phyloP scores from a whole-genome alignment of 345 rosid species.

The Adansonia digitata region DNA sequence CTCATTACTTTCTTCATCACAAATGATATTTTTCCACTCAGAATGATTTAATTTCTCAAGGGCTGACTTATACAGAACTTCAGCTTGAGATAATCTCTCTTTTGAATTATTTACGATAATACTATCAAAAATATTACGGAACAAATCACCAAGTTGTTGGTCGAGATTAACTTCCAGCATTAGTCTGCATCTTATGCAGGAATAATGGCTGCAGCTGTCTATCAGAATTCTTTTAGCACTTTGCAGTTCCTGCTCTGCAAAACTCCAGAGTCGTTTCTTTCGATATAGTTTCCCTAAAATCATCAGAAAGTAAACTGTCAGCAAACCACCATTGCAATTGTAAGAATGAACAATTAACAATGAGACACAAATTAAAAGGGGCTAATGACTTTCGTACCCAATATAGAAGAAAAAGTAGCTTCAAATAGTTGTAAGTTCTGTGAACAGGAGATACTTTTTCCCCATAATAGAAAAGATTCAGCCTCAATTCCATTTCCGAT shows the following conservation, averaged over 20 bases:
- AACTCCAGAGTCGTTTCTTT: slow-evolving; percentile 52
- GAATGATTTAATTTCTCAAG: slow-evolving; percentile 52
- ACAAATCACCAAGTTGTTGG: slow-evolving; percentile 72
- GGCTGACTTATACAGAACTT: slow-evolving; percentile 54
- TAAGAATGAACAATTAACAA: background rate
- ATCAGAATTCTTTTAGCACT: slow-evolving; percentile 50
- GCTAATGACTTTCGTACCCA: slow-evolving; percentile 47
- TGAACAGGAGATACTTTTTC: slow-evolving; percentile 58
- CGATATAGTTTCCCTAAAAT: slow-evolving; percentile 61
- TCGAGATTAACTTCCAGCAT: slow-evolving; percentile 56
- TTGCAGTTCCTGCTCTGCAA: slow-evolving; percentile 64
- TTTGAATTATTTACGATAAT: slow-evolving; percentile 18
- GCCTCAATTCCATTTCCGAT: slow-evolving; percentile 80
- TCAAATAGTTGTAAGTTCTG: slow-evolving; percentile 55
- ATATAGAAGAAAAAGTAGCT: slow-evolving; percentile 63
- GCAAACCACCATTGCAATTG: slow-evolving; percentile 10
- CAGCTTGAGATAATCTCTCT: slow-evolving; percentile 50
- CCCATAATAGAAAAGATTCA: slow-evolving; percentile 69
- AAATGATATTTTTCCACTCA: slow-evolving; percentile 54
- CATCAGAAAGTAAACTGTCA: slow-evolving; percentile 11
- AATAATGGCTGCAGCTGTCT: slow-evolving; percentile 24
- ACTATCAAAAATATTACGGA: slow-evolving; percentile 32
- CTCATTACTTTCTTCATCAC: slow-evolving; percentile 26
- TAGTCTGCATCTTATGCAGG: slow-evolving; percentile 65
- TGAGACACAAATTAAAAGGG: slow-evolving; percentile 4